Evolutionary conservation across 345 rosid genomes (phyloP).

Genomic region (Combretum micranthum): DNA sequence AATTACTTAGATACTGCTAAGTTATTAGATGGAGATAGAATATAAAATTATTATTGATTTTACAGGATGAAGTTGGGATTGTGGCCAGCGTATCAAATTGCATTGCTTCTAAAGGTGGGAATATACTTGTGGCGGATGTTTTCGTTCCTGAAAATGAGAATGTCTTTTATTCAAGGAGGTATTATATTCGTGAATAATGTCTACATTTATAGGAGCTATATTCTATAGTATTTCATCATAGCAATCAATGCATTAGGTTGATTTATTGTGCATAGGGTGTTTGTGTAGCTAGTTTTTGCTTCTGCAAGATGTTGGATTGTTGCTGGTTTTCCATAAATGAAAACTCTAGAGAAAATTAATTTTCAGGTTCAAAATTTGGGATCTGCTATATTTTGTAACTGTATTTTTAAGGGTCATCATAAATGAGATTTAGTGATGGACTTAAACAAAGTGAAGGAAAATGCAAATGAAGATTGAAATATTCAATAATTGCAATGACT

Average conservation of each 20-base stretch:
- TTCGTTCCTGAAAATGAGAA: conserved; percentile 74
- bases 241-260: background rate
- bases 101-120: conserved; percentile 88
- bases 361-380: background rate
- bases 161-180: conserved; percentile 94
- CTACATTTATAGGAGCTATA: background rate
- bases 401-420: background rate
- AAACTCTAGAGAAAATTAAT: background rate
- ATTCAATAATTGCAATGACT: background rate
- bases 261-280: background rate
- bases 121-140: conserved; percentile 85
- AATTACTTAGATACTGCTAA: too few species aligned
- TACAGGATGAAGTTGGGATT: conserved; percentile 79
- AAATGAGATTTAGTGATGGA: background rate
- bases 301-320: too few species aligned
- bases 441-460: background rate
- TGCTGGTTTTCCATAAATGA: too few species aligned
- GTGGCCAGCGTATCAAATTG: conserved; percentile 88
- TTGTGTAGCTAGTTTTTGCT: background rate
- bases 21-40: background rate
- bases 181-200: background rate
- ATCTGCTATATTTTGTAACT: background rate
- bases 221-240: background rate
- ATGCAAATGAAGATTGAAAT: background rate
- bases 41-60: conserved; percentile 4